Conservation (phyloP, 2,329 filamentous ascomycete species). For the Diaporthe sp. region DNA sequence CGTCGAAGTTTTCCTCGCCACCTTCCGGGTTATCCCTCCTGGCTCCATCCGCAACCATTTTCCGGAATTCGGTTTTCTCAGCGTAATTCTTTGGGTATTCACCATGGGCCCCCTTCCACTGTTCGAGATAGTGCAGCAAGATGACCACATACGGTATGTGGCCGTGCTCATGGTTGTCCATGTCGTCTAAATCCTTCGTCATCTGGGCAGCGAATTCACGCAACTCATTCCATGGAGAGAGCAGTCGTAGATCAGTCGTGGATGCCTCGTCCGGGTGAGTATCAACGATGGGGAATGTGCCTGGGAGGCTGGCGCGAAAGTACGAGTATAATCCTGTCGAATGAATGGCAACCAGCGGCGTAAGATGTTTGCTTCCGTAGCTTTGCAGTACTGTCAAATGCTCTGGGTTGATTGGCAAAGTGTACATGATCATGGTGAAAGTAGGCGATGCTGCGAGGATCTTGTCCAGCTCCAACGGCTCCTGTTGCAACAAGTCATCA, state of each 20-base stretch:
- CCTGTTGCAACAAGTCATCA: slow-evolving; percentile 40
- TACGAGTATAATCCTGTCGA: slow-evolving; percentile 94
- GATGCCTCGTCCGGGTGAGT: slow-evolving; percentile 93
- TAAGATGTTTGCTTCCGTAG: slow-evolving; percentile 68
- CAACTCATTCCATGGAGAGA: slow-evolving; percentile 90
- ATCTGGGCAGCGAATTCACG: slow-evolving; percentile 74
- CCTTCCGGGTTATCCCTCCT: slow-evolving; percentile 84
- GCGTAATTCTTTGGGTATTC: slow-evolving; percentile 80
- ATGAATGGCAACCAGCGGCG: slow-evolving; percentile 85
- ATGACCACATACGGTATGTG: slow-evolving; percentile 91
- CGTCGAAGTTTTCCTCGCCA: slow-evolving; percentile 96
- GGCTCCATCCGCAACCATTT: slow-evolving; percentile 75
- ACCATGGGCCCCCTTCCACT: slow-evolving; percentile 83
- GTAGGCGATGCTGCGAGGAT: slow-evolving; percentile 56
- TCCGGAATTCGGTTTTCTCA: slow-evolving; percentile 88
- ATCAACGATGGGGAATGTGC: slow-evolving; percentile 92
- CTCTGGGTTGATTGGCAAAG: slow-evolving; percentile 61
- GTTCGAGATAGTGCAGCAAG: slow-evolving; percentile 83
- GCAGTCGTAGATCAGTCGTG: slow-evolving; percentile 85
- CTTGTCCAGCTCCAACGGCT: slow-evolving; percentile 39
- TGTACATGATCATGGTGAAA: slow-evolving; percentile 70
- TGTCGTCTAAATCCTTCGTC: slow-evolving; percentile 76
- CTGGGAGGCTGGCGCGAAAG: slow-evolving; percentile 83
- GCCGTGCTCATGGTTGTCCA: slow-evolving; percentile 87
- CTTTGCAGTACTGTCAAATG: slow-evolving; percentile 60